phyloP scores from a whole-genome alignment of 371 early-diverging fungal species.

The Batkoa obscura region DNA sequence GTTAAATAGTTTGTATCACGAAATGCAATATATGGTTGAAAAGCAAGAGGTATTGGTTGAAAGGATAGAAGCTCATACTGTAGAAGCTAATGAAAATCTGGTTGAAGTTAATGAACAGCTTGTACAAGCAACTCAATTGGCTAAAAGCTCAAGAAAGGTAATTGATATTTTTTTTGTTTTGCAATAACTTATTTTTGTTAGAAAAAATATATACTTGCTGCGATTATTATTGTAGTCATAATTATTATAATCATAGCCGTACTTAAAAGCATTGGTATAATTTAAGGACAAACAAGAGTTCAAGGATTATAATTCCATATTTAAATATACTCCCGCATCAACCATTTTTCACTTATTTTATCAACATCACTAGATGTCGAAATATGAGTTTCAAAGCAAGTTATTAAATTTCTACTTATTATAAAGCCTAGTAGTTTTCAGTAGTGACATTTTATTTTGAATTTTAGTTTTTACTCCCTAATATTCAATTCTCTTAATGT shows the following conservation, averaged over 20 bases:
- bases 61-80: slow-evolving; percentile 45
- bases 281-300: too few species aligned
- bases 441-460: too few species aligned
- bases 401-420: too few species aligned
- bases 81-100: slow-evolving; percentile 37
- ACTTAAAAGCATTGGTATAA: too few species aligned
- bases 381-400: too few species aligned
- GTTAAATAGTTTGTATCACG: slow-evolving; percentile 69
- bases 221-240: background rate
- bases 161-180: background rate
- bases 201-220: background rate
- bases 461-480: too few species aligned
- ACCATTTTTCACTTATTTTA: too few species aligned
- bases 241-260: background rate
- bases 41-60: slow-evolving; percentile 55
- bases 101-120: slow-evolving; percentile 52
- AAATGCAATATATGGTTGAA: slow-evolving; percentile 73
- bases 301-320: too few species aligned
- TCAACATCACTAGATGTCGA: too few species aligned
- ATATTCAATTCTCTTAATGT: too few species aligned
- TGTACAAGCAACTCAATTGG: slow-evolving; percentile 39
- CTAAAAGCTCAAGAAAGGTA: slow-evolving; percentile 43
- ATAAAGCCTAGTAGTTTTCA: too few species aligned
- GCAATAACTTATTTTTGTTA: background rate
- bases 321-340: too few species aligned